These are phyloP conservation scores for Syncephalastrum racemosum DNA, from an alignment of 371 early-diverging fungal species.

Conservation along the genomic window DNA sequence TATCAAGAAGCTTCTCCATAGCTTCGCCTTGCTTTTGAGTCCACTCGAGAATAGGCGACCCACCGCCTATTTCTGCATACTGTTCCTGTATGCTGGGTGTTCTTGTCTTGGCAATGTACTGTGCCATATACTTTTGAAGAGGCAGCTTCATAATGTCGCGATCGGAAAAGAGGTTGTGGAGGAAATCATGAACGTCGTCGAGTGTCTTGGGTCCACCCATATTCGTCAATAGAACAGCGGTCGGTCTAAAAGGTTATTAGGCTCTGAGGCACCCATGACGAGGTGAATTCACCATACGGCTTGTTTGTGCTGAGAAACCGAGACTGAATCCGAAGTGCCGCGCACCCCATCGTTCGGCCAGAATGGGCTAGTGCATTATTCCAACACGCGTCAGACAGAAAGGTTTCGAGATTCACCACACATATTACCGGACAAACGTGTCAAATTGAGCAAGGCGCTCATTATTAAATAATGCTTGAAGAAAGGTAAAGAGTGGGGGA, in stretches of 20 bases:
- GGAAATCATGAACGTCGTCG: slow-evolving; percentile 80
- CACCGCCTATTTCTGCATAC: slow-evolving; percentile 93
- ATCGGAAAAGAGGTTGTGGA: slow-evolving; percentile 89
- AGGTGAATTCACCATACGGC: neutral
- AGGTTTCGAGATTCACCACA: too few relatives aligned
- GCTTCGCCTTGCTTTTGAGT: slow-evolving; percentile 83
- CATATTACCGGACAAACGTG: too few relatives aligned
- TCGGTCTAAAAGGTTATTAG: slow-evolving; percentile 37
- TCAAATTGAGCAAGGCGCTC: too few relatives aligned
- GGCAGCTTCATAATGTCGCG: slow-evolving; percentile 92
- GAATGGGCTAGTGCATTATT: too few relatives aligned
- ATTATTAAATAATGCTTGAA: too few relatives aligned
- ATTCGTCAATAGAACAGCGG: slow-evolving; percentile 89
- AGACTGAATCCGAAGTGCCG: too few relatives aligned
- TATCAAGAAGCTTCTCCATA: slow-evolving; percentile 77
- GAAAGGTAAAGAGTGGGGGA: too few relatives aligned
- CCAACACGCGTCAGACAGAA: too few relatives aligned
- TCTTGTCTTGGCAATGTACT: slow-evolving; percentile 80
- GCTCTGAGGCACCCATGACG: neutral
- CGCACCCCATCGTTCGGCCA: too few relatives aligned
- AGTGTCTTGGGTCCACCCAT: slow-evolving; percentile 90
- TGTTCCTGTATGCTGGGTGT: slow-evolving; percentile 88
- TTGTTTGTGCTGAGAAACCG: slow-evolving; percentile 1
- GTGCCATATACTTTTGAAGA: slow-evolving; percentile 72
- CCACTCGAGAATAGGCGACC: slow-evolving; percentile 92